A percentile compares a stretch with the other conserved stretches of the same genome.
Evolutionary conservation across 495 filamentous ascomycete genomes (phyloP).

Genomic region (Letharia lupina): DNA sequence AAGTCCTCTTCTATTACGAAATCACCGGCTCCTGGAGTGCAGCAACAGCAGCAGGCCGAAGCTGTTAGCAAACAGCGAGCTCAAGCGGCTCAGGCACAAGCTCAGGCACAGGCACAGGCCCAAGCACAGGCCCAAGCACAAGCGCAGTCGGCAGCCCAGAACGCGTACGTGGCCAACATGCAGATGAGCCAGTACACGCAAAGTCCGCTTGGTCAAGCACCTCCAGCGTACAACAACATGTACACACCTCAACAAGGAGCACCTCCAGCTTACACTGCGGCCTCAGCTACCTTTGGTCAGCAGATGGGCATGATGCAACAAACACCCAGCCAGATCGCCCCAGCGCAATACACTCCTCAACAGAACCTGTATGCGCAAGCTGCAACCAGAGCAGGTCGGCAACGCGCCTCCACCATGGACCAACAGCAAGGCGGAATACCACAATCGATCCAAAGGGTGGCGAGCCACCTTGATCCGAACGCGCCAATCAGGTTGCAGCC

Average conservation of each 20-base stretch:
- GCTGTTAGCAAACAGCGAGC: conserved; percentile 82
- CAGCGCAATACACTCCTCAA: conserved; percentile 57
- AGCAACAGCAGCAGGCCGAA: conserved; percentile 93
- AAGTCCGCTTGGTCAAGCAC: conserved; percentile 40
- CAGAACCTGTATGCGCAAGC: conserved; percentile 82
- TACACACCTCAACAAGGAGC: conserved; percentile 64
- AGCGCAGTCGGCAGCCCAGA: conserved; percentile 46
- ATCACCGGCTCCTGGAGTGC: conserved; percentile 90
- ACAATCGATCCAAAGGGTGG: conserved; percentile 86
- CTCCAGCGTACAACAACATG: conserved; percentile 73
- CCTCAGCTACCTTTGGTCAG: conserved; percentile 58
- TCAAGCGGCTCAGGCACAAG: conserved; percentile 52
- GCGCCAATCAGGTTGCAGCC: conserved; percentile 92
- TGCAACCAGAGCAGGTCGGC: conserved; percentile 69
- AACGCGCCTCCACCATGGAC: conserved; percentile 93
- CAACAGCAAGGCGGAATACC: conserved; percentile 88
- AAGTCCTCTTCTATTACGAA: conserved; percentile 74
- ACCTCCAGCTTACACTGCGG: conserved; percentile 80
- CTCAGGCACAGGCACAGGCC: conserved; percentile 45
- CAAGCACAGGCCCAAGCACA: conserved; percentile 53
- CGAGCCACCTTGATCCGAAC: conserved; percentile 90
- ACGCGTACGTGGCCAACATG: conserved; percentile 44
- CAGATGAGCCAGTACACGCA: conserved; percentile 54
- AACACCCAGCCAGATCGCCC: conserved; percentile 56
- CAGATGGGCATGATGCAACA: conserved; percentile 66